Conservation (phyloP, 768 basidiomycete genomes). For the Agrocybe pediades region DNA sequence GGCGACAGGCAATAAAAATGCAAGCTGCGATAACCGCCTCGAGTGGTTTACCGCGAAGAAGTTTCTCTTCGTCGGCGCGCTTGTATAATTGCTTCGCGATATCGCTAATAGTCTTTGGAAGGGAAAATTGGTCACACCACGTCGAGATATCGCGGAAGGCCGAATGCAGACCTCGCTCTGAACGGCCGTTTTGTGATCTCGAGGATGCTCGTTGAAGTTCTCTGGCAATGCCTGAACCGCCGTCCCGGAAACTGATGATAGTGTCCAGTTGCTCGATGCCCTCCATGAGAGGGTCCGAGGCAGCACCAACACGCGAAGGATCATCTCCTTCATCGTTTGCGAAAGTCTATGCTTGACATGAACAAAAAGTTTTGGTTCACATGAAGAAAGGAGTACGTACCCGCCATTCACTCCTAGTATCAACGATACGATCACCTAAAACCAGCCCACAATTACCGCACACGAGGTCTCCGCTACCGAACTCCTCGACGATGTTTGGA, state of each 20-base stretch:
- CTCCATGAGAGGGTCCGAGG: constrained; percentile 90
- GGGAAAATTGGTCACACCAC: constrained; percentile 95
- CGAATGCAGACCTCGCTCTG: constrained; percentile 82
- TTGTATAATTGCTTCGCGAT: constrained; percentile 98
- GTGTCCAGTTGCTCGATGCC: constrained; percentile 95
- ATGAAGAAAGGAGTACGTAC: constrained; percentile 49
- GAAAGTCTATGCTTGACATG: constrained; percentile 69
- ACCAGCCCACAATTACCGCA: constrained; percentile 93
- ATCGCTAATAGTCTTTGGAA: constrained; percentile 92
- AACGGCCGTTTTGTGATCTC: constrained; percentile 73
- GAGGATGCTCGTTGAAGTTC: constrained; percentile 93
- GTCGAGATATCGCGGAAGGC: constrained; percentile 91
- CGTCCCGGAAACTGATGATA: constrained; percentile 93
- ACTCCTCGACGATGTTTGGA: constrained; percentile 96
- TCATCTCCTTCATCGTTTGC: constrained; percentile 99
- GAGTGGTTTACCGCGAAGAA: constrained; percentile 87
- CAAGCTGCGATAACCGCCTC: constrained; percentile 96
- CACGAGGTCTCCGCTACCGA: constrained; percentile 96
- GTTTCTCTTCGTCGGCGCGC: constrained; percentile 93
- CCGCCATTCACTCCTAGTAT: constrained; percentile 98
- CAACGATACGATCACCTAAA: constrained; percentile 93
- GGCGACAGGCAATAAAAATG: constrained; percentile 96
- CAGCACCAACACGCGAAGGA: constrained; percentile 98
- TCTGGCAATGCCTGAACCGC: constrained; percentile 88
- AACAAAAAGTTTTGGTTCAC: constrained; percentile 20